Base-by-base conservation (phyloP, 2,329 filamentous ascomycete species). In the Cercospora zeina region DNA sequence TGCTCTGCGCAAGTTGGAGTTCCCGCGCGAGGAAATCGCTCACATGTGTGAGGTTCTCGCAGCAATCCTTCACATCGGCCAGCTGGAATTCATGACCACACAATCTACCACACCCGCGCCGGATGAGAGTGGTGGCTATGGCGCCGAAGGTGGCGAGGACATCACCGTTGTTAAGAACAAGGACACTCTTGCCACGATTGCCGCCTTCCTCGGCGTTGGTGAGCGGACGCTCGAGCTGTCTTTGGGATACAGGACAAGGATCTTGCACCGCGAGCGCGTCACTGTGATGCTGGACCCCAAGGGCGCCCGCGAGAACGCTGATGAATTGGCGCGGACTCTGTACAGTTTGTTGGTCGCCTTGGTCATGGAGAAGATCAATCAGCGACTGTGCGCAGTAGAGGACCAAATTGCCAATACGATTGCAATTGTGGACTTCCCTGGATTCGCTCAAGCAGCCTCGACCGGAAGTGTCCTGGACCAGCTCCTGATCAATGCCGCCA, bases 21-120 rank as follows among this genome's bases (percentile, higher is more conserved):
- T 99, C 67, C 90, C 93, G 3, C 86, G 93, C 59, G 88, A 89
- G 63, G 95, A 97, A 71, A 96, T 99, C 73, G 95, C 95, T 39
- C 93, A 97, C 75, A 93, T 99, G 60, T 99, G 95, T 76, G 95
- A 99, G 79, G 85, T 97, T 54, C 82, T 99, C 58, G 95, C 95
- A 33, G 88, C 87, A 69, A 97, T 99, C 68, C 82, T 99, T n/a
- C 95, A 99, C 75, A 93, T 99, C 68, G 95, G 95, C 30, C 95
- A 99, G 79, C 86, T 99, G 2, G 95, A 99, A 70, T 99, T 99
- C 69, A 87, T 89, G 73, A 92, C 86, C 0, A 88, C 89, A 1
- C 88, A 90, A 69, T 86, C 88, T 68, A 97, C 95, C 0, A 88
- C 88, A 1, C 88, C 86, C 0, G 85, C 85, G 1, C 91, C 86